Percentiles rank a stretch among this genome's conserved stretches.
Evolutionary conservation across 78 protist genomes (phyloP).

Genomic region (Dictyostelium discoideum): dicty_2.7 NC_007090.3:3183501-3184000

Average conservation of each 20-base stretch:
- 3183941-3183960: slow-evolving; percentile 68
- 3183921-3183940: slow-evolving; percentile 63
- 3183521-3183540: slow-evolving; percentile 10
- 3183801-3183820: slow-evolving; percentile 74
- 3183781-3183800: slow-evolving; percentile 59
- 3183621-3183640: too few relatives aligned
- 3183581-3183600: not conserved
- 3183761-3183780: slow-evolving; percentile 56
- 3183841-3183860: slow-evolving; percentile 72
- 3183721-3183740: slow-evolving; percentile 29
- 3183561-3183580: slow-evolving; percentile 4
- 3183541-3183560: not conserved
- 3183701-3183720: slow-evolving; percentile 25
- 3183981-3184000: not conserved
- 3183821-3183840: slow-evolving; percentile 29
- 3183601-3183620: not conserved
- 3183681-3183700: slow-evolving; percentile 1
- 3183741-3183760: slow-evolving; percentile 69
- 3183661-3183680: not conserved
- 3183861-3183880: slow-evolving; percentile 5
- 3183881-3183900: slow-evolving; percentile 25
- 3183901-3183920: slow-evolving; percentile 45
- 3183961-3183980: slow-evolving; percentile 63
- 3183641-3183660: too few relatives aligned
- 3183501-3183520: slow-evolving; percentile 66